Conservation (phyloP, 2,329 filamentous ascomycete species). For the Paracoccidioides brasiliensis region DNA sequence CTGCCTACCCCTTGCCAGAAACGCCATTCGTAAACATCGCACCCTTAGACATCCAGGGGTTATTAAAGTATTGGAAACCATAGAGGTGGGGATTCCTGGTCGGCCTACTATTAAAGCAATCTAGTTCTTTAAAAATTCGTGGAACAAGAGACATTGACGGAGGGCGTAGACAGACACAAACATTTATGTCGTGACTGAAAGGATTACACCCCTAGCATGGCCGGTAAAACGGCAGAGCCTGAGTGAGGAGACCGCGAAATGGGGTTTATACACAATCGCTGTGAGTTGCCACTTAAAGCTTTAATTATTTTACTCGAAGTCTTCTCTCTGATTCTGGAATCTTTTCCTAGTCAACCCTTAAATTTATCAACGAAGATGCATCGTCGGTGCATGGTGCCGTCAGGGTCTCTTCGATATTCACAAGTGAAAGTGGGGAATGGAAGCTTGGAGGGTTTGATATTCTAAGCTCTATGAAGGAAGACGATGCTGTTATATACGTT, state of each 20-base stretch:
- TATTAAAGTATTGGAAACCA: constrained; percentile 83
- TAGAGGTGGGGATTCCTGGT: constrained; percentile 51
- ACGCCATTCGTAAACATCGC: constrained; percentile 84
- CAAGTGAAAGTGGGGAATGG: constrained; percentile 95
- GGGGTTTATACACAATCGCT: constrained; percentile 79
- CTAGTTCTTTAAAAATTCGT: not conserved
- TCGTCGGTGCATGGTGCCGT: constrained; percentile 81
- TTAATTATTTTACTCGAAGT: not conserved
- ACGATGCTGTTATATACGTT: constrained; percentile 83
- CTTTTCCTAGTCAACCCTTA: constrained; percentile 60
- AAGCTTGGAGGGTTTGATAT: constrained; percentile 90
- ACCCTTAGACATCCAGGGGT: constrained; percentile 90
- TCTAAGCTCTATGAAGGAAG: constrained; percentile 87
- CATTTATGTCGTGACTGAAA: constrained; percentile 92
- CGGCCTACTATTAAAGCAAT: not conserved
- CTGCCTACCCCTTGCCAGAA: constrained; percentile 73
- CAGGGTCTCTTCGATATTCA: constrained; percentile 76
- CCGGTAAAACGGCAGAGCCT: constrained; percentile 78
- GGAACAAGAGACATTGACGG: constrained; percentile 9
- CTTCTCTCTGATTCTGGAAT: not conserved
- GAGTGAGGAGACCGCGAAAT: constrained; percentile 87
- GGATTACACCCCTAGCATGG: constrained; percentile 77
- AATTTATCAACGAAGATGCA: constrained; percentile 92
- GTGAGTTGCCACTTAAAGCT: constrained; percentile 35
- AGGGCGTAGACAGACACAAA: constrained; percentile 65